Conservation (phyloP, 805 yeast species). For the Saccharomycopsis microspora region DNA sequence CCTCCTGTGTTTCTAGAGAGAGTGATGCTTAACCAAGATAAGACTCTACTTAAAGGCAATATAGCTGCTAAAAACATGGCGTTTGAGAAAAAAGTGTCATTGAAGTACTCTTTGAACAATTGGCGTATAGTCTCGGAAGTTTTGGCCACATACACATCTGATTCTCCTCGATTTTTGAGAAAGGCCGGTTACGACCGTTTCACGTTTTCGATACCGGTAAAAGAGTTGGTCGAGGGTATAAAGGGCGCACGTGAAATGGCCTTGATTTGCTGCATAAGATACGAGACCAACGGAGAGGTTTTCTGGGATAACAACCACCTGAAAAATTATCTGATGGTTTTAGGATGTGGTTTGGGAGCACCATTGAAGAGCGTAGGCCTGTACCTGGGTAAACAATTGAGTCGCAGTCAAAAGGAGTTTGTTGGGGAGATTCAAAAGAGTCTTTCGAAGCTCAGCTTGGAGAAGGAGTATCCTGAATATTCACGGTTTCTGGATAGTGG, state of each 20-base stretch:
- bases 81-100: slow-evolving; percentile 54
- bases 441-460: too few relatives aligned
- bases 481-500: neutral
- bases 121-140: slow-evolving; percentile 73
- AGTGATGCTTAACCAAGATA: slow-evolving; percentile 46
- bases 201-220: slow-evolving; percentile 47
- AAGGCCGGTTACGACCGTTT: slow-evolving; percentile 57
- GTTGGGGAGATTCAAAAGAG: too few relatives aligned
- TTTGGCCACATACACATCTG: slow-evolving; percentile 49
- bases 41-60: slow-evolving; percentile 52
- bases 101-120: slow-evolving; percentile 64
- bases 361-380: too few relatives aligned
- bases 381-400: too few relatives aligned
- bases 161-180: slow-evolving; percentile 37
- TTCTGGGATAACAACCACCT: slow-evolving; percentile 70
- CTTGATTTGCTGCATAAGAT: slow-evolving; percentile 48
- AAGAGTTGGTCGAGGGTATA: slow-evolving; percentile 27
- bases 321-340: slow-evolving; percentile 42
- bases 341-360: neutral
- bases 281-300: slow-evolving; percentile 35
- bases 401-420: too few relatives aligned
- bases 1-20: slow-evolving; percentile 52
- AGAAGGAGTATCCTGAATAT: too few relatives aligned
- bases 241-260: slow-evolving; percentile 16
- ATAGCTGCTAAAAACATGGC: slow-evolving; percentile 69